phyloP scores from a whole-genome alignment of 164 flowering plant species.

The Magnolia sinica region DNA sequence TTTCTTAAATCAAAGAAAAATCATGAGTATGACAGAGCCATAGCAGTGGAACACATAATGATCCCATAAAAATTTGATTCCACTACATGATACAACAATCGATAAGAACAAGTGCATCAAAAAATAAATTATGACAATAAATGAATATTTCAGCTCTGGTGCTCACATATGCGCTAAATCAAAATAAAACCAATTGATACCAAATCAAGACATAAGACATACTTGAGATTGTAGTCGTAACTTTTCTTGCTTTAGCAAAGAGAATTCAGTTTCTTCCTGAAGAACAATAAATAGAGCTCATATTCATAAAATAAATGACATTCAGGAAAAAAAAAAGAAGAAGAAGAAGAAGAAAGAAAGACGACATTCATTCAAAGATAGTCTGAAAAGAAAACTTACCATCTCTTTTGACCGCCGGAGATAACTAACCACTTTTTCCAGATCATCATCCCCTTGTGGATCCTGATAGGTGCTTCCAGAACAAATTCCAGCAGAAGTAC shows the following conservation, averaged over 20 bases:
- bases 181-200: not conserved
- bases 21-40: not conserved
- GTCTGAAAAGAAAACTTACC: conserved; percentile 28
- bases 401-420: conserved; percentile 86
- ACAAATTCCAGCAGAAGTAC: conserved; percentile 38
- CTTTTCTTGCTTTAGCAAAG: conserved; percentile 84
- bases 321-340: not conserved
- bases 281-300: conserved; percentile 4
- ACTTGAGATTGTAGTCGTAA: conserved; percentile 82
- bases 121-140: not conserved
- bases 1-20: not conserved
- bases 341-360: not conserved
- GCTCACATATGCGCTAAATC: not conserved
- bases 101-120: not conserved
- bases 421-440: conserved; percentile 70
- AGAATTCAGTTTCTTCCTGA: conserved; percentile 91
- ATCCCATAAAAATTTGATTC: not conserved
- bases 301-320: not conserved
- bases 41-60: not conserved
- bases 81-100: not conserved
- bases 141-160: not conserved
- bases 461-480: conserved; percentile 28
- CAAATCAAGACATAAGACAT: conserved; percentile 2
- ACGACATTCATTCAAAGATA: not conserved
- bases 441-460: conserved; percentile 45